Conservation (phyloP, 1,139 yeast species). For the Blastobotrys serpentis region DNA sequence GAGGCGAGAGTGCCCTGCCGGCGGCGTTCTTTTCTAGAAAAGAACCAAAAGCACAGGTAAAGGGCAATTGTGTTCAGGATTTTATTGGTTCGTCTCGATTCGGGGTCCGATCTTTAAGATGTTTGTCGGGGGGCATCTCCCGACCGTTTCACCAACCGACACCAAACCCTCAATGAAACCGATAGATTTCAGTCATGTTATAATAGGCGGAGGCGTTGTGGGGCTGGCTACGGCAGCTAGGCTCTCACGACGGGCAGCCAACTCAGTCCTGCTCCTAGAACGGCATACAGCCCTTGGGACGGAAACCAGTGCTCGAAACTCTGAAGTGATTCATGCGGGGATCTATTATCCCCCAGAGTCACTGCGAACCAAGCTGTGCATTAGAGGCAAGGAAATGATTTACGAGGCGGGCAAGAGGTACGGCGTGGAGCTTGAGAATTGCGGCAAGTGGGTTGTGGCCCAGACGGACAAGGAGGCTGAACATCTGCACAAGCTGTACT, state of each 20-base stretch:
- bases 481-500: conserved; percentile 53
- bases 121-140: too few relatives aligned
- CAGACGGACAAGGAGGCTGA: conserved; percentile 65
- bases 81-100: too few relatives aligned
- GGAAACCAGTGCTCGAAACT: conserved; percentile 83
- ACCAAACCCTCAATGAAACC: conserved; percentile 10
- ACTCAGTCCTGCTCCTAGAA: conserved; percentile 64
- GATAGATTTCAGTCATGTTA: conserved; percentile 70
- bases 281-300: conserved; percentile 63
- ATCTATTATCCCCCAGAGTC: conserved; percentile 71
- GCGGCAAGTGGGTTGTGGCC: conserved; percentile 92
- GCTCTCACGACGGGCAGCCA: conserved; percentile 47
- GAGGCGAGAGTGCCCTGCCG: too few relatives aligned
- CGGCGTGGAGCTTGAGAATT: conserved; percentile 55
- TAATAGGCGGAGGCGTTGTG: conserved; percentile 86
- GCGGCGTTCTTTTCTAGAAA: too few relatives aligned
- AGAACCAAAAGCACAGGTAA: too few relatives aligned
- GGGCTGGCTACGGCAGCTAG: conserved; percentile 82
- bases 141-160: not conserved
- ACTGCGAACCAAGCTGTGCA: conserved; percentile 66
- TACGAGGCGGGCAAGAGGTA: conserved; percentile 52
- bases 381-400: conserved; percentile 68
- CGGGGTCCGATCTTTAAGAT: not conserved
- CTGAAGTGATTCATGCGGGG: conserved; percentile 93
- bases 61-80: too few relatives aligned